Evolutionary conservation across 371 early-diverging fungal genomes (phyloP).

Genomic region (Lichtheimia corymbifera): DNA sequence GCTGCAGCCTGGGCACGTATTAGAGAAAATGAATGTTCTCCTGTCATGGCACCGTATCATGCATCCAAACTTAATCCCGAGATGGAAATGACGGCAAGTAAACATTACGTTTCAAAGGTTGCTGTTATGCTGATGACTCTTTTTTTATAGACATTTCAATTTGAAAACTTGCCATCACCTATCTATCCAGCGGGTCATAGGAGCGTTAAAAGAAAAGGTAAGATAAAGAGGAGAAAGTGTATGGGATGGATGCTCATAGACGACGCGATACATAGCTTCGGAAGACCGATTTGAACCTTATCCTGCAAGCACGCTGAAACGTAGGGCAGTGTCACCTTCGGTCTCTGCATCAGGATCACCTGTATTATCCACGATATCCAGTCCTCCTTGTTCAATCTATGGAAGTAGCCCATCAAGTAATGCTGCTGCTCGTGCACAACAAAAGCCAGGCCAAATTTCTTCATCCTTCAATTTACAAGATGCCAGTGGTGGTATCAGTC

Average conservation of each 20-base stretch:
- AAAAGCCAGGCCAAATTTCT: slow-evolving; percentile 25
- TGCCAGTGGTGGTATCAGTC: slow-evolving; percentile 46
- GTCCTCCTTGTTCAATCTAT: slow-evolving; percentile 36
- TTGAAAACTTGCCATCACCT: slow-evolving; percentile 37
- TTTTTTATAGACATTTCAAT: slow-evolving; percentile 34
- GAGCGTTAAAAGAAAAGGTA: slow-evolving; percentile 48
- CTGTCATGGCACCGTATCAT: slow-evolving; percentile 33
- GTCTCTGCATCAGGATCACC: slow-evolving; percentile 45
- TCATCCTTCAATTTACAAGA: slow-evolving; percentile 40
- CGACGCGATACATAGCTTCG: slow-evolving; percentile 20
- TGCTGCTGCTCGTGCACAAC: slow-evolving; percentile 37
- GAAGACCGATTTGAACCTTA: slow-evolving; percentile 42
- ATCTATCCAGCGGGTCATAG: slow-evolving; percentile 24
- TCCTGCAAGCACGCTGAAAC: slow-evolving; percentile 31
- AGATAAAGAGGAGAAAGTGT: not conserved
- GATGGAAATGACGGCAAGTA: slow-evolving; percentile 44
- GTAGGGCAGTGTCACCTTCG: slow-evolving; percentile 49
- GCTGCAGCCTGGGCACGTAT: slow-evolving; percentile 42
- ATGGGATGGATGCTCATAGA: no score
- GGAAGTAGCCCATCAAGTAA: slow-evolving; percentile 24
- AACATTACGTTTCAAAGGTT: no score
- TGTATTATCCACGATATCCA: slow-evolving; percentile 33
- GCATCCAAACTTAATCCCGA: slow-evolving; percentile 49
- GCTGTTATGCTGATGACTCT: not conserved
- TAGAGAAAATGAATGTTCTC: slow-evolving; percentile 26